A percentile compares a stretch with the other conserved stretches of the same genome.
phyloP scores from a whole-genome alignment of 169 alveolate species.

The Eimeria zaria region DNA sequence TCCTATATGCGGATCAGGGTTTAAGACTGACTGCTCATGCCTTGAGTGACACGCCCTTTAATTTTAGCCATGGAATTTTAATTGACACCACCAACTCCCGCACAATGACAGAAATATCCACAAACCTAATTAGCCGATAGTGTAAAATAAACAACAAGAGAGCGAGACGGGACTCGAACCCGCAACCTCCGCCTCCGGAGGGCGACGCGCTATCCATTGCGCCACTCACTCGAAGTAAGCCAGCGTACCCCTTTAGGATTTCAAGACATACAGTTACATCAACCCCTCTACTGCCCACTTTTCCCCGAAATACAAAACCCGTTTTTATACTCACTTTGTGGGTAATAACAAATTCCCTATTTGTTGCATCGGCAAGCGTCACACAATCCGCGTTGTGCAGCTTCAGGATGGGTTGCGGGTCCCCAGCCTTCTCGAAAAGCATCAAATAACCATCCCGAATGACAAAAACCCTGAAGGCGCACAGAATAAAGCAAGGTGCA shows the following conservation, averaged over 20 bases:
- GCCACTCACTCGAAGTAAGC: slow-evolving; percentile 90
- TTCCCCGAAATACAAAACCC: background rate
- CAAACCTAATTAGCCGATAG: background rate
- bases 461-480: slow-evolving; percentile 59
- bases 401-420: slow-evolving; percentile 58
- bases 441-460: slow-evolving; percentile 77
- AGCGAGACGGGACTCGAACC: slow-evolving; percentile 98
- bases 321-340: slow-evolving; percentile 62
- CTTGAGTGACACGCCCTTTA: background rate
- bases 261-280: background rate
- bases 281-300: background rate
- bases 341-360: slow-evolving; percentile 64
- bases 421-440: slow-evolving; percentile 78
- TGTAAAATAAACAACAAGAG: background rate
- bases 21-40: background rate
- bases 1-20: too few species aligned
- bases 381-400: slow-evolving; percentile 75
- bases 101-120: background rate
- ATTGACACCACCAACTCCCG: background rate
- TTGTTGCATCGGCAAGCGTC: slow-evolving; percentile 24
- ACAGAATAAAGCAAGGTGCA: background rate
- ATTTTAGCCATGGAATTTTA: background rate
- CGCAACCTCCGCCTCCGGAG: slow-evolving; percentile 98
- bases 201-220: slow-evolving; percentile 98
- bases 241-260: background rate